Conservation (phyloP, 768 basidiomycete genomes). For the Agrocybe praecox region DNA sequence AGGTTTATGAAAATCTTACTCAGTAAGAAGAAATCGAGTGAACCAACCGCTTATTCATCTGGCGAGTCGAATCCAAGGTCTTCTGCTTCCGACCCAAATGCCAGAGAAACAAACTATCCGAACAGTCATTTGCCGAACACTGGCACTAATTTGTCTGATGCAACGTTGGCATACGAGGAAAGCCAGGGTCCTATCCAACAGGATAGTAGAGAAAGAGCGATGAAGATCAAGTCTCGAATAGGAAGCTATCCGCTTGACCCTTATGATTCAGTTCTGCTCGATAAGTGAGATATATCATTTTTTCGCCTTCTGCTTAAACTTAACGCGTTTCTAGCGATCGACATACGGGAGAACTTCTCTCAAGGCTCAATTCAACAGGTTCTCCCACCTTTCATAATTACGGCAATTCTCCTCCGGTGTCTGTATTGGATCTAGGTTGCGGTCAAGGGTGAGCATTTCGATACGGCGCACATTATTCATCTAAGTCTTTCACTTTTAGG, state of each 20-base stretch:
- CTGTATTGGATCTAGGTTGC: slow-evolving; percentile 75
- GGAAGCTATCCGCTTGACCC: slow-evolving; percentile 35
- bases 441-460: slow-evolving; percentile 51
- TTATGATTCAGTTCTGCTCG: slow-evolving; percentile 53
- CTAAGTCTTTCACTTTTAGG: slow-evolving; percentile 10
- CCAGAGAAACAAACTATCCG: neutral
- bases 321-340: slow-evolving; percentile 48
- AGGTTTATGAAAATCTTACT: slow-evolving; percentile 26
- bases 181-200: neutral
- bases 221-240: slow-evolving; percentile 21
- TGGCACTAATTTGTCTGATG: neutral
- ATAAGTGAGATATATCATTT: slow-evolving; percentile 48
- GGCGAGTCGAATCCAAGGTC: neutral
- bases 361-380: slow-evolving; percentile 51
- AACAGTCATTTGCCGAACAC: neutral
- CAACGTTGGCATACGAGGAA: slow-evolving; percentile 7
- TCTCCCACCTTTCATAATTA: slow-evolving; percentile 64
- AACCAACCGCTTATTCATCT: neutral
- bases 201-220: slow-evolving; percentile 14
- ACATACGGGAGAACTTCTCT: slow-evolving; percentile 52
- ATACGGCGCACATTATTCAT: neutral
- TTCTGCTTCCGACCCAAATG: neutral
- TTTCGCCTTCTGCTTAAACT: neutral
- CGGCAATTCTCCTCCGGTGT: slow-evolving; percentile 43
- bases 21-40: slow-evolving; percentile 22